Percentiles rank a stretch among this genome's conserved stretches.
These are phyloP conservation scores for Corylus avellana DNA, from an alignment of 306 rosid species.

Conservation along the genomic window DNA sequence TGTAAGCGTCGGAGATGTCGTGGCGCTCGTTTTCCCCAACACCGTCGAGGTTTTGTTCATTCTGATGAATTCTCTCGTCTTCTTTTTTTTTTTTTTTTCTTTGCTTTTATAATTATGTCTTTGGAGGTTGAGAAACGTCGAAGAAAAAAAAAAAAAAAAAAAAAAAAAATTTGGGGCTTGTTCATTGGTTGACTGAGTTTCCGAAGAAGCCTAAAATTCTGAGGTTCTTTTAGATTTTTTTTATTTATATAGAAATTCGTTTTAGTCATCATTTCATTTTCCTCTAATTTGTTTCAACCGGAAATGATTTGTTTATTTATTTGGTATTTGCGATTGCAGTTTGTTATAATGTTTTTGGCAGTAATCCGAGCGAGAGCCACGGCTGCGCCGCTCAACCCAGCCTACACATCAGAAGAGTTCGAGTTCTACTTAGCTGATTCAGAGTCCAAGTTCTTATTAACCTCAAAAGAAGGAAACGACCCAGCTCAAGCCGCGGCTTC, in stretches of 20 bases:
- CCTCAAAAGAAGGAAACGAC: slow-evolving; percentile 46
- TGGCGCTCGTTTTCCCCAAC: slow-evolving; percentile 86
- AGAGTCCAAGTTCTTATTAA: slow-evolving; percentile 75
- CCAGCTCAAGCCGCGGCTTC: slow-evolving; percentile 60
- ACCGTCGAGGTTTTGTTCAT: slow-evolving; percentile 56
- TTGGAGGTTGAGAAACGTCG: not conserved
- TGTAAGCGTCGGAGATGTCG: slow-evolving; percentile 59
- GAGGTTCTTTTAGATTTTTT: too few species aligned
- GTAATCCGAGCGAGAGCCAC: slow-evolving; percentile 80
- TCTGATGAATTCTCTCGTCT: not conserved
- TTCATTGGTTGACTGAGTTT: too few species aligned
- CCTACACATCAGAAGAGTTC: slow-evolving; percentile 84
- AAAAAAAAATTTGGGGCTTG: too few species aligned
- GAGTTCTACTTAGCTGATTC: slow-evolving; percentile 80
- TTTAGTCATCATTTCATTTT: not conserved
- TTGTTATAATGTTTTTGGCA: slow-evolving; percentile 68
- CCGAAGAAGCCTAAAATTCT: too few species aligned
- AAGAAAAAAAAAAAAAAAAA: too few species aligned
- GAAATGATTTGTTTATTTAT: not conserved
- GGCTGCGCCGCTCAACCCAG: slow-evolving; percentile 84
- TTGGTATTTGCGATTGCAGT: slow-evolving; percentile 32
- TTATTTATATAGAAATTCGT: too few species aligned
- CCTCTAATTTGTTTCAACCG: not conserved
- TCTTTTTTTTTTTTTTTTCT: not conserved
- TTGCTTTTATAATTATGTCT: not conserved